Percentiles rank a stretch among this genome's conserved stretches.
These are phyloP conservation scores for Cutaneotrichosporon dermatis DNA, from an alignment of 1,284 basidiomycete genomes.

Conservation along the genomic window DNA sequence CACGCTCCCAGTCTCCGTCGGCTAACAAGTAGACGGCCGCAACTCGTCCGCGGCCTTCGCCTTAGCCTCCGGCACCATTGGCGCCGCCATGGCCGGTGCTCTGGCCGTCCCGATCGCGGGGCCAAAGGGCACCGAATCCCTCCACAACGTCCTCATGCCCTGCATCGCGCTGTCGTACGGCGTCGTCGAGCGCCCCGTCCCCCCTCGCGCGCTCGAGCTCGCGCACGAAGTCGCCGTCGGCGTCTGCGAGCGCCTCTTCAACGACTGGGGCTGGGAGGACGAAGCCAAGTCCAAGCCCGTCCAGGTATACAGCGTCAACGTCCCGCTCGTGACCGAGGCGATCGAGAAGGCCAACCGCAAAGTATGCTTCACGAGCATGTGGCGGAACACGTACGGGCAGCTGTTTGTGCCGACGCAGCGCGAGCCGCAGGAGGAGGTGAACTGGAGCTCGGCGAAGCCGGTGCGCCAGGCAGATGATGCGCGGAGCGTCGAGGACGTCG, in stretches of 20 bases:
- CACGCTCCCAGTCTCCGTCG: neutral
- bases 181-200: conserved; percentile 67
- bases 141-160: conserved; percentile 38
- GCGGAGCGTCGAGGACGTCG: neutral
- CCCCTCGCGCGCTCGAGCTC: conserved; percentile 58
- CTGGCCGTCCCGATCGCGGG: conserved; percentile 68
- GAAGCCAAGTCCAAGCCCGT: conserved; percentile 20
- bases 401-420: conserved; percentile 29
- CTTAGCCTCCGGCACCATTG: conserved; percentile 83
- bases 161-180: conserved; percentile 85
- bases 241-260: conserved; percentile 68
- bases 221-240: conserved; percentile 64
- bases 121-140: conserved; percentile 56
- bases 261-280: conserved; percentile 69
- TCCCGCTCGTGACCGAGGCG: conserved; percentile 42
- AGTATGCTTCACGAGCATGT: conserved; percentile 46
- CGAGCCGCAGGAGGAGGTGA: conserved; percentile 6
- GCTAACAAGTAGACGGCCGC: conserved; percentile 54
- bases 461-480: conserved; percentile 5
- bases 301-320: conserved; percentile 46
- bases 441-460: conserved; percentile 8
- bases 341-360: conserved; percentile 31
- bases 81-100: conserved; percentile 81
- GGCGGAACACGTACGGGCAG: conserved; percentile 46
- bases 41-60: conserved; percentile 80